These are phyloP conservation scores for Termitomyces sp. DNA, from an alignment of 768 basidiomycete species.

Conservation along the genomic window DNA sequence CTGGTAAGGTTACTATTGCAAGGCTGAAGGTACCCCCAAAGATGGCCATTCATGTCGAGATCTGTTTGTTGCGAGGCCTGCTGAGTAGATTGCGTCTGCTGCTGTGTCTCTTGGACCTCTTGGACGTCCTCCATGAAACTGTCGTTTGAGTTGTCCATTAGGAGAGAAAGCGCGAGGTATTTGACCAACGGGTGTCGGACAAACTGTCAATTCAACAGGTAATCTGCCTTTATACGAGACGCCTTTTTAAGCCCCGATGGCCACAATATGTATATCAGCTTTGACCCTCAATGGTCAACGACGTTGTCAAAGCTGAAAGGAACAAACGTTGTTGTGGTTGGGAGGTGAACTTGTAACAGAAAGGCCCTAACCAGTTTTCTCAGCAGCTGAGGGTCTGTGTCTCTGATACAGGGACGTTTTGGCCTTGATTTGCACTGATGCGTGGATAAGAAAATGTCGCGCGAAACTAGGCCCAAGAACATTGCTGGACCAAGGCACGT, in stretches of 20 bases:
- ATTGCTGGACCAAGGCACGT: slow-evolving; percentile 2
- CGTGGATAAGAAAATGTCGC: not conserved
- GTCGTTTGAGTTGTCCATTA: slow-evolving; percentile 12
- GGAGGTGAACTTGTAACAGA: not conserved
- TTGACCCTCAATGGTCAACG: slow-evolving; percentile 11
- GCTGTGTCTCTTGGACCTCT: slow-evolving; percentile 25
- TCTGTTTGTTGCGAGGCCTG: slow-evolving; percentile 33
- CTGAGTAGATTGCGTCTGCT: slow-evolving; percentile 42
- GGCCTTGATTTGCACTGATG: not conserved
- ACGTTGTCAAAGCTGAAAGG: slow-evolving; percentile 11
- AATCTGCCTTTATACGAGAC: slow-evolving; percentile 21
- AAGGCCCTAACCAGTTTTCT: slow-evolving; percentile 1
- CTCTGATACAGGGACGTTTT: not conserved
- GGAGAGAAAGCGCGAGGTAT: not conserved
- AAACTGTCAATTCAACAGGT: not conserved
- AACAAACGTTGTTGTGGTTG: not conserved
- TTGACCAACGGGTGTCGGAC: not conserved
- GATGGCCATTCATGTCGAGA: slow-evolving; percentile 30
- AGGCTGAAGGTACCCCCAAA: slow-evolving; percentile 73
- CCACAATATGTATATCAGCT: slow-evolving; percentile 7
- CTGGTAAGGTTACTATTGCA: slow-evolving; percentile 46
- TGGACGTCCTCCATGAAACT: slow-evolving; percentile 19
- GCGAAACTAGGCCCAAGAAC: not conserved
- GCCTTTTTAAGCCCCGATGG: slow-evolving; percentile 26
- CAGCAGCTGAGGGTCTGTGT: not conserved